Evolutionary conservation across 2,329 filamentous ascomycete genomes (phyloP).

Genomic region (Aspergillus unguis): DNA sequence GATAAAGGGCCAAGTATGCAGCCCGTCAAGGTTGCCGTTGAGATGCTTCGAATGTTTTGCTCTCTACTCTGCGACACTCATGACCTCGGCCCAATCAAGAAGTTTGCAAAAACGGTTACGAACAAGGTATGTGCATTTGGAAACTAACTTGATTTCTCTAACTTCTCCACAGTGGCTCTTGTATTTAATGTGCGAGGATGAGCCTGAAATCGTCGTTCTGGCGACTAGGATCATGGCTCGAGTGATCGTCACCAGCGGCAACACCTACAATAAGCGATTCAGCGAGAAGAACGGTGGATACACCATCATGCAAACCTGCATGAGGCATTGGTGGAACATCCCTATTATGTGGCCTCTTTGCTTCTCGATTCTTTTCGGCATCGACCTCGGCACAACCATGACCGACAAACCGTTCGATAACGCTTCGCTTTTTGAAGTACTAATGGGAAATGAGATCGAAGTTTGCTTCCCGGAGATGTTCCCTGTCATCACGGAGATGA

Average conservation of each 20-base stretch:
- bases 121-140: conserved; percentile 66
- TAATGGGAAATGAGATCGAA: conserved; percentile 59
- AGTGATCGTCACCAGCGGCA: conserved; percentile 76
- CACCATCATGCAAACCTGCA: conserved; percentile 72
- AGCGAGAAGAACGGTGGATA: conserved; percentile 84
- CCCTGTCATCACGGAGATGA: conserved; percentile 77
- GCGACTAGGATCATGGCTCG: conserved; percentile 80
- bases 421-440: conserved; percentile 69
- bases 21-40: conserved; percentile 69
- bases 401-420: conserved; percentile 71
- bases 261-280: conserved; percentile 80
- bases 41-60: conserved; percentile 73
- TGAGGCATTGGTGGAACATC: conserved; percentile 86
- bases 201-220: conserved; percentile 76
- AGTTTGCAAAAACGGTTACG: conserved; percentile 90
- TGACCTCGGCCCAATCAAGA: conserved; percentile 67
- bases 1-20: conserved; percentile 41
- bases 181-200: conserved; percentile 82
- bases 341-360: conserved; percentile 82
- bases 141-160: not conserved
- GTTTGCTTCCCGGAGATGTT: conserved; percentile 75
- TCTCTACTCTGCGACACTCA: conserved; percentile 71
- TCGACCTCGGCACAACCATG: conserved; percentile 72
- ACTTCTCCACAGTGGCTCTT: conserved; percentile 68
- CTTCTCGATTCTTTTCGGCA: conserved; percentile 82